Conservation (phyloP, 2,329 filamentous ascomycete genomes). For the Fusarium burgessii region DNA sequence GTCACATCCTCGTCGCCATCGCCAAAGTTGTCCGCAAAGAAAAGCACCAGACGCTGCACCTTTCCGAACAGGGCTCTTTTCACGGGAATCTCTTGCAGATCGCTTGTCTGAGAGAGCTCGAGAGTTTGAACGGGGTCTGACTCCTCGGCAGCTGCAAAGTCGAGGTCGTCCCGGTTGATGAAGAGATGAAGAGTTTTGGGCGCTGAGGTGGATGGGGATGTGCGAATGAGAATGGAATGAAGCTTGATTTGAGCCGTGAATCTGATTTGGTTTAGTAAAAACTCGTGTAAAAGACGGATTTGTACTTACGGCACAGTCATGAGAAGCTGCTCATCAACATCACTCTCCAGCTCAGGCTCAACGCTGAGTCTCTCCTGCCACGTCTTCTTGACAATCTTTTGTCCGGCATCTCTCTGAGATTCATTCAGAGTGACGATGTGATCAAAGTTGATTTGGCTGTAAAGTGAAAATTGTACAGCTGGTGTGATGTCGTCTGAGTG, state of each 20-base stretch:
- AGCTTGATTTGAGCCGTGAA: slow-evolving; percentile 96
- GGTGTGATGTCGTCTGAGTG: slow-evolving; percentile 94
- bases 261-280: slow-evolving; percentile 56
- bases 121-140: slow-evolving; percentile 79
- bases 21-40: slow-evolving; percentile 92
- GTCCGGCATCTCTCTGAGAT: slow-evolving; percentile 73
- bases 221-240: slow-evolving; percentile 87
- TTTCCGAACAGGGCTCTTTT: slow-evolving; percentile 90
- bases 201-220: slow-evolving; percentile 75
- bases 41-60: slow-evolving; percentile 84
- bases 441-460: slow-evolving; percentile 92
- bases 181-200: slow-evolving; percentile 89
- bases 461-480: slow-evolving; percentile 89
- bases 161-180: slow-evolving; percentile 86
- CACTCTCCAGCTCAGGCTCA: slow-evolving; percentile 83
- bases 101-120: slow-evolving; percentile 79
- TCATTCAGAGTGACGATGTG: slow-evolving; percentile 89
- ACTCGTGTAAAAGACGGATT: background rate
- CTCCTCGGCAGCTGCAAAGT: slow-evolving; percentile 82
- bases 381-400: slow-evolving; percentile 85
- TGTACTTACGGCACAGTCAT: slow-evolving; percentile 85
- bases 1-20: slow-evolving; percentile 84
- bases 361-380: slow-evolving; percentile 83
- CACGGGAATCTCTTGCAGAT: slow-evolving; percentile 88
- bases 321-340: slow-evolving; percentile 92